These are phyloP conservation scores for Paecilomyces variotii DNA, from an alignment of 2,329 filamentous ascomycete species.

Conservation along the genomic window DNA sequence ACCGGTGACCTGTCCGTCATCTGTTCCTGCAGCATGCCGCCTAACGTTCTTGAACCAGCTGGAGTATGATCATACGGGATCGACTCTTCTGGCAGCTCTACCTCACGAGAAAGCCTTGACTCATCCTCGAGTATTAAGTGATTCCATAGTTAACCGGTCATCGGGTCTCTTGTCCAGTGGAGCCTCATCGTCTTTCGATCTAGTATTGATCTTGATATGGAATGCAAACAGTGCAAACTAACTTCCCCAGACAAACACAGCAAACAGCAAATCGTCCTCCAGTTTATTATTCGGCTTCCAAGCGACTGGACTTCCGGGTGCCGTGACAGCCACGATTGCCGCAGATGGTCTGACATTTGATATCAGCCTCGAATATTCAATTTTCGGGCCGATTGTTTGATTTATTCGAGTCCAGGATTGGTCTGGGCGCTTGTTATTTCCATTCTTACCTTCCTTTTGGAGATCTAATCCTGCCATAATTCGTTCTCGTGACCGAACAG, in stretches of 20 bases:
- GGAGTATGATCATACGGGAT: background rate
- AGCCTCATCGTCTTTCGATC: background rate
- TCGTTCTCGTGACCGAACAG: background rate
- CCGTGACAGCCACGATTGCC: background rate
- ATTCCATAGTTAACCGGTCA: background rate
- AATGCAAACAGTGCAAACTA: slow-evolving; percentile 4
- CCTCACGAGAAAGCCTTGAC: background rate
- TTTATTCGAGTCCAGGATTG: background rate
- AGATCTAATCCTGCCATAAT: background rate
- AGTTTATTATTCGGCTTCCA: slow-evolving; percentile 1
- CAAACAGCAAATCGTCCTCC: slow-evolving; percentile 5
- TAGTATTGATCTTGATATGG: background rate
- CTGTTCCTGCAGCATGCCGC: background rate
- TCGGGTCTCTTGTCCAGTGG: background rate
- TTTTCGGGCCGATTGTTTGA: background rate
- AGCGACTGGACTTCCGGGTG: background rate
- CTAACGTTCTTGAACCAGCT: background rate
- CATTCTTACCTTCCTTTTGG: background rate
- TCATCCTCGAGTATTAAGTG: background rate
- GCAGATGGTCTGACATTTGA: background rate
- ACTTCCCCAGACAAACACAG: slow-evolving; percentile 3
- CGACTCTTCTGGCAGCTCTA: background rate
- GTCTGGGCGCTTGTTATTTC: background rate
- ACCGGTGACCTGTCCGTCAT: background rate
- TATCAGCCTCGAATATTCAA: background rate